These are phyloP conservation scores for Claviceps monticola DNA, from an alignment of 2,329 filamentous ascomycete species.

Conservation along the genomic window DNA sequence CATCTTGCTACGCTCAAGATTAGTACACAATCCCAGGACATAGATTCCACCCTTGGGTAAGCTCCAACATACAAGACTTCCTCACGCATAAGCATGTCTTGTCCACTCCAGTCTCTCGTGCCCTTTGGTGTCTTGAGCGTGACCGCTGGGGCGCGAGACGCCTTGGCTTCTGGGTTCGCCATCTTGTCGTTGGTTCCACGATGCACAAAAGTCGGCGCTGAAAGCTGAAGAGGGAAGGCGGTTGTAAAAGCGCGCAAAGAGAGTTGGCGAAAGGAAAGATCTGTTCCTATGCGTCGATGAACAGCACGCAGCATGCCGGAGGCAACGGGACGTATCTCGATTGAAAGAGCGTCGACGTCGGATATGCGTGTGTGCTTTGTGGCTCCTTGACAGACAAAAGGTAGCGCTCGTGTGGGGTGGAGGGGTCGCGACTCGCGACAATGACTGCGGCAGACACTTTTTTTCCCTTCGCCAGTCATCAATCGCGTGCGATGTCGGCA, in stretches of 20 bases:
- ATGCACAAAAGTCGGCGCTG: background rate
- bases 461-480: background rate
- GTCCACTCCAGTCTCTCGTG: slow-evolving; percentile 73
- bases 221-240: background rate
- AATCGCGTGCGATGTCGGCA: background rate
- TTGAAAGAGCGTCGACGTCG: slow-evolving; percentile 5
- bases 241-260: slow-evolving; percentile 3
- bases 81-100: slow-evolving; percentile 68
- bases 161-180: slow-evolving; percentile 16
- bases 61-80: slow-evolving; percentile 46
- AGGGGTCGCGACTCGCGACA: slow-evolving; percentile 1
- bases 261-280: background rate
- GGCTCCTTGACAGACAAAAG: slow-evolving; percentile 6
- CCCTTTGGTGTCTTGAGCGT: slow-evolving; percentile 78
- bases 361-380: slow-evolving; percentile 5
- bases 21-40: background rate
- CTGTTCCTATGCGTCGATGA: slow-evolving; percentile 5
- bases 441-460: background rate
- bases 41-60: background rate
- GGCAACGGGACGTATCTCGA: slow-evolving; percentile 1
- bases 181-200: slow-evolving; percentile 11
- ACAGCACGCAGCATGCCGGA: slow-evolving; percentile 10
- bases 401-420: slow-evolving; percentile 4
- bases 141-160: slow-evolving; percentile 32
- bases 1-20: slow-evolving; percentile 26